Conservation (phyloP, 2,329 filamentous ascomycete genomes). For the Talaromyces islandicus region DNA sequence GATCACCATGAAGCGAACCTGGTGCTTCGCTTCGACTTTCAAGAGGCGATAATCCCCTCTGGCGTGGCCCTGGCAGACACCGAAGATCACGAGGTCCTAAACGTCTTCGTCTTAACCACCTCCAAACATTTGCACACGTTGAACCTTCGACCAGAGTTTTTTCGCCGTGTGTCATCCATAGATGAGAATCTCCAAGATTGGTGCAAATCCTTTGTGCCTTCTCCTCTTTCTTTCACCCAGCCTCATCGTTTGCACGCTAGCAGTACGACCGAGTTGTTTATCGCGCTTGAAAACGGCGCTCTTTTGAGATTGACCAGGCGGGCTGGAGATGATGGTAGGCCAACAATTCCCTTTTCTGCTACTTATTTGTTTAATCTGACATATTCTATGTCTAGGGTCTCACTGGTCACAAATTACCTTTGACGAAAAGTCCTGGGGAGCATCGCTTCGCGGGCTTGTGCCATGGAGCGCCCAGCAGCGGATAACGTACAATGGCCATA, state of each 20-base stretch:
- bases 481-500: slow-evolving; percentile 36
- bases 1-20: slow-evolving; percentile 63
- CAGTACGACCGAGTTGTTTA: slow-evolving; percentile 65
- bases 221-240: slow-evolving; percentile 69
- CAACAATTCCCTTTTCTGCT: not conserved
- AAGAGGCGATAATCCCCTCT: slow-evolving; percentile 63
- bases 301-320: slow-evolving; percentile 63
- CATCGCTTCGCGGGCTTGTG: slow-evolving; percentile 43
- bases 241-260: slow-evolving; percentile 76
- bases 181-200: slow-evolving; percentile 70
- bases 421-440: slow-evolving; percentile 43
- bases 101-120: slow-evolving; percentile 72
- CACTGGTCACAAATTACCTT: slow-evolving; percentile 43
- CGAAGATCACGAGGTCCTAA: slow-evolving; percentile 69
- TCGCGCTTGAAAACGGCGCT: slow-evolving; percentile 53
- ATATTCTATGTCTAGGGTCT: slow-evolving; percentile 25
- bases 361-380: slow-evolving; percentile 9
- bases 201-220: slow-evolving; percentile 67
- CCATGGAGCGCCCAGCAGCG: slow-evolving; percentile 39
- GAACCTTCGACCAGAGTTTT: slow-evolving; percentile 74
- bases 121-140: slow-evolving; percentile 78
- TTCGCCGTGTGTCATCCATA: slow-evolving; percentile 62
- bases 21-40: slow-evolving; percentile 72
- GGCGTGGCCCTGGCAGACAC: slow-evolving; percentile 81
- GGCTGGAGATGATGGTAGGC: slow-evolving; percentile 45